Evolutionary conservation across 106 monocot genomes (phyloP).

Genomic region (Dendrobium catenatum): DNA sequence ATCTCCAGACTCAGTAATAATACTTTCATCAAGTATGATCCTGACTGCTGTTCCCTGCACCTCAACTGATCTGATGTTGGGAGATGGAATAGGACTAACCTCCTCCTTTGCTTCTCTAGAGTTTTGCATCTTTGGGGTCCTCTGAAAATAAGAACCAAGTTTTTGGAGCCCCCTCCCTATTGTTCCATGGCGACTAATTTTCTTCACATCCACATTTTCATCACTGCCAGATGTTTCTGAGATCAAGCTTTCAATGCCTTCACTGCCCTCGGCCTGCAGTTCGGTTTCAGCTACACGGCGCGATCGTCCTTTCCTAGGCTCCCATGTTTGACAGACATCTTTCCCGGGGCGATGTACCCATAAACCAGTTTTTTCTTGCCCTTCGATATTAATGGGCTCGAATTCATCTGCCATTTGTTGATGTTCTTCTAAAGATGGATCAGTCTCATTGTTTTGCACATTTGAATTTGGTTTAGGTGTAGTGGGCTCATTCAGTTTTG

Average conservation of each 20-base stretch:
- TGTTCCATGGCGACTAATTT: conserved; percentile 9
- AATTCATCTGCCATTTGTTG: conserved; percentile 10
- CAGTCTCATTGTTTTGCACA: conserved; percentile 4
- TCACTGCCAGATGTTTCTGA: conserved; percentile 13
- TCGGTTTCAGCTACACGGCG: conserved; percentile 6
- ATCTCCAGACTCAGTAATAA: conserved; percentile 2
- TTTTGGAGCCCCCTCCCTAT: conserved; percentile 29
- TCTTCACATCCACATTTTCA: conserved; percentile 13
- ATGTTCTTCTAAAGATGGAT: conserved; percentile 4
- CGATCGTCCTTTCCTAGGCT: conserved; percentile 15
- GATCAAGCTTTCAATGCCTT: conserved; percentile 15
- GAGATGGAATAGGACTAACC: conserved; percentile 19
- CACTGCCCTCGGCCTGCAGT: conserved; percentile 13
- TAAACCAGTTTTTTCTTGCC: conserved; percentile 22
- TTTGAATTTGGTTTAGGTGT: conserved; percentile 3
- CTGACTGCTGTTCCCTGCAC: conserved; percentile 28
- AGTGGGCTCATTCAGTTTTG: background rate
- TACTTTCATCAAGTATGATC: conserved; percentile 18
- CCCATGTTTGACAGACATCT: conserved; percentile 21
- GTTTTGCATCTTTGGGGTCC: conserved; percentile 21
- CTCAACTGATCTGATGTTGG: conserved; percentile 17
- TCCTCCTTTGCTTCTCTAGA: background rate
- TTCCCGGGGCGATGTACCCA: conserved; percentile 21
- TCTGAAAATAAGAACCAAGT: conserved; percentile 27
- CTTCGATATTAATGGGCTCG: conserved; percentile 20